phyloP scores from a whole-genome alignment of 2,329 filamentous ascomycete species.

The Curvularia spicifera region DNA sequence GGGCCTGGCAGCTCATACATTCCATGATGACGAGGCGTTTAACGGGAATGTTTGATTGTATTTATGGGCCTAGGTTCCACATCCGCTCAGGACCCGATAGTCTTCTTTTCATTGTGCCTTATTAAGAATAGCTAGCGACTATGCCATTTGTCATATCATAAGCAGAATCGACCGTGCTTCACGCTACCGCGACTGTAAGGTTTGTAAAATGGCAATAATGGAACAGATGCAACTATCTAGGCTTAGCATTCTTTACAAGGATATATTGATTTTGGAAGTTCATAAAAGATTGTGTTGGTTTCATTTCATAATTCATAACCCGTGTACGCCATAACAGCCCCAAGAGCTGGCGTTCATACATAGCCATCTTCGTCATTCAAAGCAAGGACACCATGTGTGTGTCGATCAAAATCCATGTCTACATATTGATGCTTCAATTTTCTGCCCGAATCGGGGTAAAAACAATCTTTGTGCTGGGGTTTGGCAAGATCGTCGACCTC shows the following conservation, averaged over 20 bases:
- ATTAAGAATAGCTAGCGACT: no score
- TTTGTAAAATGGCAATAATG: no score
- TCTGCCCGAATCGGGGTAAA: conserved; percentile 13
- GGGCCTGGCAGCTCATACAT: not conserved
- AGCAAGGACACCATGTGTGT: not conserved
- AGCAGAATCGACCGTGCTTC: no score
- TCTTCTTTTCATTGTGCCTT: no score
- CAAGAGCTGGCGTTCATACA: not conserved
- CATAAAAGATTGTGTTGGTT: not conserved
- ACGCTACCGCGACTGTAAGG: no score
- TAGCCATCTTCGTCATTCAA: not conserved
- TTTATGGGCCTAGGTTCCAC: no score
- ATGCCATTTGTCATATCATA: no score
- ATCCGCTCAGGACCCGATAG: no score
- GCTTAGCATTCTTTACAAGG: not conserved
- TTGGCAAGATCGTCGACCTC: conserved; percentile 23
- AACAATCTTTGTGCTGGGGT: conserved; percentile 17
- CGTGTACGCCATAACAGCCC: not conserved
- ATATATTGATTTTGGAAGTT: not conserved
- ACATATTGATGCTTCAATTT: not conserved
- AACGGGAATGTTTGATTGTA: not conserved
- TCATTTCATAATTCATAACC: not conserved
- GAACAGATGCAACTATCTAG: not conserved
- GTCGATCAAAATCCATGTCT: not conserved
- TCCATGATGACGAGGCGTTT: not conserved